Percentiles rank a stretch among this genome's conserved stretches.
Evolutionary conservation across 768 basidiomycete genomes (phyloP).

Genomic region (Paxillus involutus): DNA sequence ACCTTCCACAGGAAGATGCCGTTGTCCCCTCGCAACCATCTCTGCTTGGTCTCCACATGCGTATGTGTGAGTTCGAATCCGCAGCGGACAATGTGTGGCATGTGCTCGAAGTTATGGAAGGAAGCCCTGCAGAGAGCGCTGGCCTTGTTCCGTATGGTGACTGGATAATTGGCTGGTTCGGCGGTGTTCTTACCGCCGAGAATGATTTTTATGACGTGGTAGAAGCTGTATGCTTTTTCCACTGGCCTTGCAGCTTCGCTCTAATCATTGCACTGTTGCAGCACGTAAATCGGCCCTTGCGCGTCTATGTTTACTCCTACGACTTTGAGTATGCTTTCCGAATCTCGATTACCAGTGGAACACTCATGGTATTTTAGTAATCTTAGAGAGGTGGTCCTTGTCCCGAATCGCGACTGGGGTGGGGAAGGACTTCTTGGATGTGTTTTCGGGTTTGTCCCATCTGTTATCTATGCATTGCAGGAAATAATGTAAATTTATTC

Average conservation of each 20-base stretch:
- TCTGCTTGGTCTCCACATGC: constrained; percentile 90
- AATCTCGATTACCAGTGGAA: not conserved
- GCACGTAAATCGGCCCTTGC: constrained; percentile 92
- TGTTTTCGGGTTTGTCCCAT: constrained; percentile 78
- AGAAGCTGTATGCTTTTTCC: constrained; percentile 66
- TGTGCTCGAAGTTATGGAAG: constrained; percentile 94
- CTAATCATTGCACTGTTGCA: constrained; percentile 31
- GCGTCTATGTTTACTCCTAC: constrained; percentile 95
- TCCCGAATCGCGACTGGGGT: constrained; percentile 97
- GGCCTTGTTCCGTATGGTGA: constrained; percentile 90
- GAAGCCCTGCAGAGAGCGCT: constrained; percentile 93
- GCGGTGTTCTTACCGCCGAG: constrained; percentile 87
- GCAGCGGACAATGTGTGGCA: constrained; percentile 97
- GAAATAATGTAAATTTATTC: constrained; percentile 6
- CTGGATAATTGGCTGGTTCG: constrained; percentile 89
- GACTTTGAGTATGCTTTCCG: constrained; percentile 82
- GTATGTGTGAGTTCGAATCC: constrained; percentile 86
- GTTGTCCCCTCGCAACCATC: constrained; percentile 67
- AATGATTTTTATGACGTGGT: constrained; percentile 97
- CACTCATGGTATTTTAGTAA: constrained; percentile 51
- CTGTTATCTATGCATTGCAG: not conserved
- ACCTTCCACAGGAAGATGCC: constrained; percentile 38
- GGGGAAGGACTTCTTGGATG: constrained; percentile 95
- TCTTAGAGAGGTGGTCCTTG: constrained; percentile 87
- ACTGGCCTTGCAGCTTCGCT: not conserved